phyloP scores from a whole-genome alignment of 257 asterid genomes.

The Gentiana straminea region DNA sequence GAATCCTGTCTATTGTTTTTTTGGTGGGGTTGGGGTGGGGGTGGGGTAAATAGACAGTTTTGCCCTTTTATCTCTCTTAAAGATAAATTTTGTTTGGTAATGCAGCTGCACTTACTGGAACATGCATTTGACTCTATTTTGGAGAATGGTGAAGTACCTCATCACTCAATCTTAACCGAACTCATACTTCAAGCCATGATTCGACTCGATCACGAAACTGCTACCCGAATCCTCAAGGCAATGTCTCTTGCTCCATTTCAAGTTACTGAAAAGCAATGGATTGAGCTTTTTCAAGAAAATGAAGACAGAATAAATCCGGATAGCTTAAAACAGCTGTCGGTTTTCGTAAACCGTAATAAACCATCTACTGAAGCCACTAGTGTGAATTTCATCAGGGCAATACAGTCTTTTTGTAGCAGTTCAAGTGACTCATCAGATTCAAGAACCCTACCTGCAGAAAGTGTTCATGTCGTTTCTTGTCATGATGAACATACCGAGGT shows the following conservation, averaged over 20 bases:
- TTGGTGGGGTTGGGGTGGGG: too few relatives aligned
- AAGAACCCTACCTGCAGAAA: conserved; percentile 11
- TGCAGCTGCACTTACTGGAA: conserved; percentile 80
- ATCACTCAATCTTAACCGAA: conserved; percentile 51
- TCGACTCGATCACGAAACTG: conserved; percentile 35
- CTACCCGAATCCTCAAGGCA: conserved; percentile 37
- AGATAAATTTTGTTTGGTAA: conserved; percentile 2
- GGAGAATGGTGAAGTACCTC: conserved; percentile 82
- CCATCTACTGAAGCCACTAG: conserved; percentile 42
- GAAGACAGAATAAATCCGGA: conserved; percentile 26
- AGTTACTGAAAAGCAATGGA: conserved; percentile 62
- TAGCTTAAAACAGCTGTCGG: conserved; percentile 33
- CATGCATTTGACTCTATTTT: conserved; percentile 64
- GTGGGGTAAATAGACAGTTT: too few relatives aligned
- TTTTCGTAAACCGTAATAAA: conserved; percentile 23
- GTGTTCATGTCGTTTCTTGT: conserved; percentile 1
- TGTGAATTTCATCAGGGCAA: conserved; percentile 40
- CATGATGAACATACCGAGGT: conserved; percentile 6
- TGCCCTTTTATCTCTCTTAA: too few relatives aligned
- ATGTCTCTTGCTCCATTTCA: conserved; percentile 63
- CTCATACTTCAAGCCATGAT: conserved; percentile 48
- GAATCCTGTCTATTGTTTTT: too few relatives aligned
- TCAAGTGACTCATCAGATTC: conserved; percentile 12
- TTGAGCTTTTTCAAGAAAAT: conserved; percentile 40
- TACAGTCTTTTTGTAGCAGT: conserved; percentile 33